Evolutionary conservation across 78 protist genomes (phyloP).

Genomic region (Dictyostelium purpureum): DNA sequence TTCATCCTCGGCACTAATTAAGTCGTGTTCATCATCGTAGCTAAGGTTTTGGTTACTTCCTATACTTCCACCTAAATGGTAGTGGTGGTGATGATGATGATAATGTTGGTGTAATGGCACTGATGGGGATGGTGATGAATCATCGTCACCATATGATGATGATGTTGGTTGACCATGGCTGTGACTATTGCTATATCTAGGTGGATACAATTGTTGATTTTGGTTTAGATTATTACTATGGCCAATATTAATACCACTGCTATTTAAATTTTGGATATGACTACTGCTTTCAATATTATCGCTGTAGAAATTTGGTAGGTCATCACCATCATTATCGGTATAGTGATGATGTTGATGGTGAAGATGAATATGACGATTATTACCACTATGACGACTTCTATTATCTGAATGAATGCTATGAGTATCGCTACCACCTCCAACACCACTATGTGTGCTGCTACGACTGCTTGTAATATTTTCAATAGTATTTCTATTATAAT

Average conservation of each 20-base stretch:
- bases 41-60: too few relatives aligned
- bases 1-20: conserved; percentile 3
- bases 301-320: too few relatives aligned
- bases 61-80: not conserved
- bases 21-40: not conserved
- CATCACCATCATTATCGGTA: too few relatives aligned
- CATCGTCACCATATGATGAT: too few relatives aligned
- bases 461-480: not conserved
- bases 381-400: not conserved
- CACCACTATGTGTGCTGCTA: not conserved
- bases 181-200: not conserved
- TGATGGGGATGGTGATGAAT: too few relatives aligned
- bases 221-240: not conserved
- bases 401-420: not conserved
- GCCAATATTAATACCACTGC: not conserved
- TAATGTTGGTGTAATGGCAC: not conserved
- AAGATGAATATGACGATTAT: not conserved
- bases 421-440: not conserved
- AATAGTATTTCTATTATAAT: too few relatives aligned
- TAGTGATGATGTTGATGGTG: not conserved
- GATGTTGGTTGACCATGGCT: not conserved
- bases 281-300: not conserved
- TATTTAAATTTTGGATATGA: not conserved
- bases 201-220: not conserved
- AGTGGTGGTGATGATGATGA: not conserved